Percentiles rank a stretch among this genome's conserved stretches.
These are phyloP conservation scores for Colletotrichum sp. DNA, from an alignment of 2,329 filamentous ascomycete genomes.

Conservation along the genomic window DNA sequence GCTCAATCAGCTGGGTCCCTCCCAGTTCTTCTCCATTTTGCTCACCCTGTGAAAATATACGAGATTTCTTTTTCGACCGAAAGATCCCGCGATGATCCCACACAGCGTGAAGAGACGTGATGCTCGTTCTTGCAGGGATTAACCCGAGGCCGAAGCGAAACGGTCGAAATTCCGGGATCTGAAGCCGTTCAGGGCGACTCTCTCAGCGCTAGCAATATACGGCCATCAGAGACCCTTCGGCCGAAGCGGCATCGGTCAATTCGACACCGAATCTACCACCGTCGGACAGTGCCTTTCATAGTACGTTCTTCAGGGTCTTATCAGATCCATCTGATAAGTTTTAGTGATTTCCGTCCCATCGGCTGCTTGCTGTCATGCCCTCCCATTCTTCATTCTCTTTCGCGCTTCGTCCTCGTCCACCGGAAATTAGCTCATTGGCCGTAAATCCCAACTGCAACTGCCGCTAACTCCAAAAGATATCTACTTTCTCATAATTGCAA, in stretches of 20 bases:
- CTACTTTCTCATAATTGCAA: neutral
- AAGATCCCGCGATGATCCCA: neutral
- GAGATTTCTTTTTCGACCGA: neutral
- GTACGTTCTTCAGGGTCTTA: constrained; percentile 25
- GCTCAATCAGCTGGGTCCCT: neutral
- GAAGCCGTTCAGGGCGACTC: neutral
- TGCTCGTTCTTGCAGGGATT: neutral
- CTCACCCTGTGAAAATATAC: neutral
- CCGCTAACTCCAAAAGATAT: neutral
- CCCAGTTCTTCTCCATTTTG: neutral
- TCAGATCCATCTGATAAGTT: constrained; percentile 40
- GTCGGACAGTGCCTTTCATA: neutral
- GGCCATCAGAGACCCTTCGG: neutral
- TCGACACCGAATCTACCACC: neutral
- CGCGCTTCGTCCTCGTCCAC: neutral
- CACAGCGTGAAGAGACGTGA: neutral
- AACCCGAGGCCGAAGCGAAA: neutral
- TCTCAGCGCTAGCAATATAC: neutral
- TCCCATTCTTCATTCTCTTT: neutral
- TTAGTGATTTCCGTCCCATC: neutral
- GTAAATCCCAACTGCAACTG: neutral
- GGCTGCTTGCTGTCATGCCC: neutral
- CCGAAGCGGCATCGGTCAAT: constrained; percentile 3
- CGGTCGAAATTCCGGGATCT: neutral
- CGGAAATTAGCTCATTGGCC: neutral